Percentiles rank a stretch among this genome's conserved stretches.
These are phyloP conservation scores for Discostella stelligera DNA, from an alignment of 352 stramenopile species.

Conservation along the genomic window DNA sequence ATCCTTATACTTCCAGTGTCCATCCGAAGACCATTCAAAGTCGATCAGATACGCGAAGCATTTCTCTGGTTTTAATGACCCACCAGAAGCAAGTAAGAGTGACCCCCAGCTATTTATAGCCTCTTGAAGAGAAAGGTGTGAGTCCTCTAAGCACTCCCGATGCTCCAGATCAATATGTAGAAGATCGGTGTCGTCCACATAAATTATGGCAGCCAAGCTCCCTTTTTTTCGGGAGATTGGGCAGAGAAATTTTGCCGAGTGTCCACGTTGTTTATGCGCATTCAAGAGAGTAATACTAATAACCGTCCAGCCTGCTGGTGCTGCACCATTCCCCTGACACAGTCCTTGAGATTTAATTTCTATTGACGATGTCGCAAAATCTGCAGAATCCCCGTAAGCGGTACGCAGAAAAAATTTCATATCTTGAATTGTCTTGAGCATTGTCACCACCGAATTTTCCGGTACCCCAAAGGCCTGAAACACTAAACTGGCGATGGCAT, in stretches of 20 bases:
- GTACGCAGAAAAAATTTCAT: too few species aligned
- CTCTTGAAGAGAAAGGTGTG: background rate
- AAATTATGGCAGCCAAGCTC: background rate
- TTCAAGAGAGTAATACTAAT: conserved; percentile 13
- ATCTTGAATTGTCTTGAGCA: conserved; percentile 22
- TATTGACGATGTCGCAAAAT: background rate
- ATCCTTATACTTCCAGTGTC: background rate
- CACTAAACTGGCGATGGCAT: conserved; percentile 14
- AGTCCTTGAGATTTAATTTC: background rate
- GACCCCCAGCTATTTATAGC: background rate
- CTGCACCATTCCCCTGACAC: conserved; percentile 13
- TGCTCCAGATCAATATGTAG: background rate
- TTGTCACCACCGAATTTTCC: background rate
- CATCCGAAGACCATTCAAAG: background rate
- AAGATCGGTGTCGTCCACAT: conserved; percentile 17
- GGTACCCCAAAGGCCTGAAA: conserved; percentile 18
- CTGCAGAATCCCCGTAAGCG: too few species aligned
- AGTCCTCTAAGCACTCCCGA: background rate
- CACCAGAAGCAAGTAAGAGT: conserved; percentile 2
- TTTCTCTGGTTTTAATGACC: background rate
- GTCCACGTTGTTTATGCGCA: background rate
- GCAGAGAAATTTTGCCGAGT: conserved; percentile 5
- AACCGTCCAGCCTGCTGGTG: too few species aligned
- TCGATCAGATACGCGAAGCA: background rate
- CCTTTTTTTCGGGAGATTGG: background rate